phyloP scores from a whole-genome alignment of 345 rosid genomes.

The Rhizophora apiculata region DNA sequence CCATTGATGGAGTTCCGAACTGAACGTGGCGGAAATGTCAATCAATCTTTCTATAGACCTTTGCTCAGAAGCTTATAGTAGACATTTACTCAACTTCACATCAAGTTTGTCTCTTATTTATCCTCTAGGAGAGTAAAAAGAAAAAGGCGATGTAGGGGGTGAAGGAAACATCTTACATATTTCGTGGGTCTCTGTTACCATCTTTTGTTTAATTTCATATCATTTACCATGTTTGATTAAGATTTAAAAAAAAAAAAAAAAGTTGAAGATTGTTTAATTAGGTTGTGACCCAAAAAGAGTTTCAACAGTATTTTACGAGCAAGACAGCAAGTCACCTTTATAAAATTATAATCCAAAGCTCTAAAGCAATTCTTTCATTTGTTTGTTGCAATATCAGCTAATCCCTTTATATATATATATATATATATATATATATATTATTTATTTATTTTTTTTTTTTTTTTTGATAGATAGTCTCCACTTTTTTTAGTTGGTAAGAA shows the following conservation, averaged over 20 bases:
- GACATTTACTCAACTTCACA: neutral
- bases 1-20: neutral
- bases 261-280: conserved; percentile 2
- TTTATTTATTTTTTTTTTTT: too few relatives aligned
- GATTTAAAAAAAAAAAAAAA: neutral
- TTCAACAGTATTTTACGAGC: neutral
- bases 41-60: neutral
- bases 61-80: neutral
- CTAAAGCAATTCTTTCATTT: neutral
- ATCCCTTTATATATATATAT: neutral
- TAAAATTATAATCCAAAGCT: neutral
- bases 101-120: neutral
- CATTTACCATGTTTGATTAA: too few relatives aligned
- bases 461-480: too few relatives aligned
- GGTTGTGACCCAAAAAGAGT: neutral
- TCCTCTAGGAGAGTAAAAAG: neutral
- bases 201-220: neutral
- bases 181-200: neutral
- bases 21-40: neutral
- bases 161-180: neutral
- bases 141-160: neutral
- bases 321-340: neutral
- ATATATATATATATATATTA: too few relatives aligned
- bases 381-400: neutral
- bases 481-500: too few relatives aligned